Percentiles rank a stretch among this genome's conserved stretches.
Evolutionary conservation across 1,284 basidiomycete species (phyloP).

Genomic region (Blastosporella zonata): DNA sequence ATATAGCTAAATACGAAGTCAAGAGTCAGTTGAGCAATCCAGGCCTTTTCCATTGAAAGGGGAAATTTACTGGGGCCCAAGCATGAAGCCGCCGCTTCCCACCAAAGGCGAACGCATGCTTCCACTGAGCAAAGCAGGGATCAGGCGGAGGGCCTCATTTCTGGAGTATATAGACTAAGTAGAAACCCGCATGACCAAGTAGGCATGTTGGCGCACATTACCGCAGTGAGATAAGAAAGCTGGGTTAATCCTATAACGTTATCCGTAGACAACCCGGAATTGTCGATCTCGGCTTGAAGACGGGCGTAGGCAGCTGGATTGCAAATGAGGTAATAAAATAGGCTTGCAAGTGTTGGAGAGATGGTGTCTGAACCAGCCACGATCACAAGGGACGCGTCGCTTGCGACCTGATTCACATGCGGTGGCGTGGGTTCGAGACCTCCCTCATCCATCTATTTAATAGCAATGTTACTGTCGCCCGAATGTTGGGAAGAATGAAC

Average conservation of each 20-base stretch:
- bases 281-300: conserved; percentile 28
- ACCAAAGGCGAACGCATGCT: conserved; percentile 30
- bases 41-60: neutral
- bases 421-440: conserved; percentile 22
- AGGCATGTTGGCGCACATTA: conserved; percentile 25
- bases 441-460: conserved; percentile 29
- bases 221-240: conserved; percentile 32
- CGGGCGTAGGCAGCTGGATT: conserved; percentile 27
- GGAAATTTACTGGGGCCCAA: conserved; percentile 25
- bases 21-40: neutral
- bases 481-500: neutral
- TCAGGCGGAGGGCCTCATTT: conserved; percentile 39
- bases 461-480: neutral
- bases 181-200: neutral
- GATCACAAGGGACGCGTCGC: conserved; percentile 34
- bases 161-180: conserved; percentile 19
- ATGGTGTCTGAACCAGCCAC: conserved; percentile 38
- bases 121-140: conserved; percentile 35
- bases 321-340: conserved; percentile 28
- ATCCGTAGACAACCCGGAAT: conserved; percentile 16
- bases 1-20: conserved; percentile 30
- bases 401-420: conserved; percentile 25
- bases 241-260: conserved; percentile 21
- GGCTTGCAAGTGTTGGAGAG: conserved; percentile 27
- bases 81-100: conserved; percentile 28